Base-by-base conservation (phyloP, 202 grass and related monocot genomes). In the Cymbopogon flexuosus region DNA sequence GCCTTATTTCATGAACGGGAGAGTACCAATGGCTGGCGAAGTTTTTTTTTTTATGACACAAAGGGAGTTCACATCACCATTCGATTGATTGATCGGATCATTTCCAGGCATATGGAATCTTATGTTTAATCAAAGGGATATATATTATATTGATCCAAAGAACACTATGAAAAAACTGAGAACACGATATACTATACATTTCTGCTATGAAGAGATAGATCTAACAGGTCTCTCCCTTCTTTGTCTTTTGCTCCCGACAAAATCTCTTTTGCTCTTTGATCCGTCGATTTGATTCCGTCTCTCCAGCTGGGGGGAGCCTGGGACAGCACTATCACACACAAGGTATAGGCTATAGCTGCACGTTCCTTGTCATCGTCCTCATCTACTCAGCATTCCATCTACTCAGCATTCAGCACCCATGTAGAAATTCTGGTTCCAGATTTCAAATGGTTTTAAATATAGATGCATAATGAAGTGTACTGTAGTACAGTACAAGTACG, bases 181-280 rank as follows among this genome's bases (percentile, higher is more conserved):
- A 75, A 18, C 5, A 65, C 33, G 42, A n/a, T 46, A 83, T 62
- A 49, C 9, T n/a, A 33, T 4, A 9, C 8, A 43, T 33, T 33
- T 74, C 61, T 5, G 15, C 21, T 62, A 33, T 43, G 19, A 88
- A 39, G 75, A 83, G 18, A 67, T 23, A 79, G 68, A 83, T 61
- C 66, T 34, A 60, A 58, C 60, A 12, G 6, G 40, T 72, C 34
- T 52, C 73, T 33, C 68, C 73, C 37, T 14, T 61, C 23, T 68
- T 54, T 81, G 66, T 68, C 31, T 74, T 45, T 86, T 78, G 45
- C 66, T 34, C 73, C 79, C 23, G 79, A 83, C 79, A 86, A 74
- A 83, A 86, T 89, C 73, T 83, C 62, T 62, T 82, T 22, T 73
- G 51, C 47, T 23, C 37, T 78, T 89, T 85, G 62, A 88, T 81